phyloP scores from a whole-genome alignment of 805 yeast species.

The Myxozyma sirexii region DNA sequence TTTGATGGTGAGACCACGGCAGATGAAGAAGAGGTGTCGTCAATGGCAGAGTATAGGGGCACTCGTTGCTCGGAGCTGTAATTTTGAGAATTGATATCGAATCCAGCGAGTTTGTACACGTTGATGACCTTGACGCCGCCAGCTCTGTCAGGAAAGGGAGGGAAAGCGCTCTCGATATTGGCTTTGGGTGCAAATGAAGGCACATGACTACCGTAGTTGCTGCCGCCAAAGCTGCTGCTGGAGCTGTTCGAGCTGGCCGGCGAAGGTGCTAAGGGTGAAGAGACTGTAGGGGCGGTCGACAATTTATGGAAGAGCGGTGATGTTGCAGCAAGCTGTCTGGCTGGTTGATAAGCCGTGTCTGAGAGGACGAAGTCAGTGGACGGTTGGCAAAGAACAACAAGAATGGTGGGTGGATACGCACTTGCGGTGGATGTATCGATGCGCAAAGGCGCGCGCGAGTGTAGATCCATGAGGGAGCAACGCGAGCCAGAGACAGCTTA shows the following conservation, averaged over 20 bases:
- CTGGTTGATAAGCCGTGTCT: not conserved
- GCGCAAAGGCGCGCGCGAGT: constrained; percentile 5
- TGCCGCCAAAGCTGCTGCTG: not conserved
- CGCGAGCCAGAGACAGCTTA: no score
- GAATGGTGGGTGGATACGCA: not conserved
- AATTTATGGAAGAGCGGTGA: not conserved
- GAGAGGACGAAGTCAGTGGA: not conserved
- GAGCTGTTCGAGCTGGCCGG: not conserved
- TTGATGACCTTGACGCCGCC: constrained; percentile 38
- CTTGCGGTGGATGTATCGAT: constrained; percentile 18
- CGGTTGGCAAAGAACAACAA: not conserved
- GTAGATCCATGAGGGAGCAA: not conserved
- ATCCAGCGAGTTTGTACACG: constrained; percentile 50
- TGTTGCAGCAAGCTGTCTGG: not conserved
- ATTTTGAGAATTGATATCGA: constrained; percentile 41
- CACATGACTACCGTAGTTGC: not conserved
- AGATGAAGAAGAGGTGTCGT: no score
- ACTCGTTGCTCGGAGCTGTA: not conserved
- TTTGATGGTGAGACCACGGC: not conserved
- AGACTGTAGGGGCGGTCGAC: not conserved
- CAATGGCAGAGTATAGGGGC: not conserved
- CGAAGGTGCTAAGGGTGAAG: not conserved
- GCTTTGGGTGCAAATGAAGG: not conserved
- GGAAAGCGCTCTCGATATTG: constrained; percentile 46
- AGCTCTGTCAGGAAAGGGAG: constrained; percentile 44